Evolutionary conservation across 768 basidiomycete species (phyloP).

Genomic region (Hygrophorus pudorinus): DNA sequence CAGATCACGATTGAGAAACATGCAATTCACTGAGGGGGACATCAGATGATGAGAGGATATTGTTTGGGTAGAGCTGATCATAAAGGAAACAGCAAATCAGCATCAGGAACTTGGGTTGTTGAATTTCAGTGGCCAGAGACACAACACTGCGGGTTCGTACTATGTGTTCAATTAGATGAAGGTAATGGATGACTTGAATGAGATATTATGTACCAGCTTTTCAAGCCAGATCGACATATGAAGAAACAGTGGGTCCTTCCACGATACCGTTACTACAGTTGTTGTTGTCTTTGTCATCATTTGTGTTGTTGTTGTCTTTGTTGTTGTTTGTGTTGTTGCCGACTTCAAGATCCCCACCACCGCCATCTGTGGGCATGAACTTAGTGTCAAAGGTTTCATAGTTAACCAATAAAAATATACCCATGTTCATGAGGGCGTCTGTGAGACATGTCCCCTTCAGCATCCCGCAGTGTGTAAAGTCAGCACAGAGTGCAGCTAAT

Average conservation of each 20-base stretch:
- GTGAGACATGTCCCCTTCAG: background rate
- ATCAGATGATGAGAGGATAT: no score
- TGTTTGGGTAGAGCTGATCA: no score
- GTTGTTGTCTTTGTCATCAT: background rate
- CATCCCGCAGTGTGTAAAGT: slow-evolving; percentile 13
- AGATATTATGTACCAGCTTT: background rate
- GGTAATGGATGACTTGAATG: background rate
- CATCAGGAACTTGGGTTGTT: slow-evolving; percentile 12
- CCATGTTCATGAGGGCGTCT: no score
- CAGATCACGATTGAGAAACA: no score
- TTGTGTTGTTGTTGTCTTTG: no score
- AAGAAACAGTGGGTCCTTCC: background rate
- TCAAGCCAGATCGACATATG: background rate
- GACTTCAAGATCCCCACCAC: background rate
- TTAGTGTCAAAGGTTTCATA: no score
- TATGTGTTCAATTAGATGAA: background rate
- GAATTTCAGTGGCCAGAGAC: slow-evolving; percentile 6
- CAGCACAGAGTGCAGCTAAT: slow-evolving; percentile 9
- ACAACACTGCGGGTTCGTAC: background rate
- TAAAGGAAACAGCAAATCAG: slow-evolving; percentile 18
- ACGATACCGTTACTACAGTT: background rate
- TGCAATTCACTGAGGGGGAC: no score
- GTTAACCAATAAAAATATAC: no score
- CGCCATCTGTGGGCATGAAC: background rate
- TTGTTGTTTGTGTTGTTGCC: no score